phyloP scores from a whole-genome alignment of 805 yeast genomes.

The Candida suzukii region DNA sequence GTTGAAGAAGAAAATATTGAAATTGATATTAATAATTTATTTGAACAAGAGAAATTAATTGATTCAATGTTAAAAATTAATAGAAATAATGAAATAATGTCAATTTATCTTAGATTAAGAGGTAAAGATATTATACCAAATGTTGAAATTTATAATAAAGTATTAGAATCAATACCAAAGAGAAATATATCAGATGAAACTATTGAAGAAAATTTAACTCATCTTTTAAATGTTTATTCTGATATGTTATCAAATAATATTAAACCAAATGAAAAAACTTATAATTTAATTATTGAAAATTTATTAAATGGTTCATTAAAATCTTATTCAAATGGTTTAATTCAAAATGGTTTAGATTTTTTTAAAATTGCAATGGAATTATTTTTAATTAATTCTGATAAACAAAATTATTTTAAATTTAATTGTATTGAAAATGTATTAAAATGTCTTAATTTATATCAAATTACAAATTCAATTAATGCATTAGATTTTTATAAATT shows the following conservation, averaged over 20 bases:
- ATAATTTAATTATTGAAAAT: constrained; percentile 41
- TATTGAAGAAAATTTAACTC: constrained; percentile 54
- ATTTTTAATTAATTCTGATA: constrained; percentile 22
- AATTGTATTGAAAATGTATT: constrained; percentile 15
- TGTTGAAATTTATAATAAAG: constrained; percentile 43
- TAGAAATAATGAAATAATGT: constrained; percentile 27
- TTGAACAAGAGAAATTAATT: constrained; percentile 15
- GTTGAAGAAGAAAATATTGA: background rate
- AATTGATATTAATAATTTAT: background rate
- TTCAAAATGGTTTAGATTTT: constrained; percentile 36
- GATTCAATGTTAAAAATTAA: constrained; percentile 12
- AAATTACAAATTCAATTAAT: constrained; percentile 11
- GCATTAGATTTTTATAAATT: constrained; percentile 11
- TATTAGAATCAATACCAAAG: constrained; percentile 44
- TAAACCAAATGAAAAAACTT: constrained; percentile 53
- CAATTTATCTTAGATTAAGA: constrained; percentile 24
- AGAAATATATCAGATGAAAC: constrained; percentile 46
- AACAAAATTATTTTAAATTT: constrained; percentile 4
- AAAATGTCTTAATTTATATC: constrained; percentile 19
- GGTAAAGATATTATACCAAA: constrained; percentile 38
- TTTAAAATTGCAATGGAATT: constrained; percentile 44
- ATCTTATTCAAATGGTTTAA: constrained; percentile 30
- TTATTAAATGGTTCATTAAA: constrained; percentile 42
- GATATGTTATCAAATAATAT: constrained; percentile 48
- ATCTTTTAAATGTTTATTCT: constrained; percentile 58